phyloP scores from a whole-genome alignment of 2,329 filamentous ascomycete species.

The Hypoxylon sp. region DNA sequence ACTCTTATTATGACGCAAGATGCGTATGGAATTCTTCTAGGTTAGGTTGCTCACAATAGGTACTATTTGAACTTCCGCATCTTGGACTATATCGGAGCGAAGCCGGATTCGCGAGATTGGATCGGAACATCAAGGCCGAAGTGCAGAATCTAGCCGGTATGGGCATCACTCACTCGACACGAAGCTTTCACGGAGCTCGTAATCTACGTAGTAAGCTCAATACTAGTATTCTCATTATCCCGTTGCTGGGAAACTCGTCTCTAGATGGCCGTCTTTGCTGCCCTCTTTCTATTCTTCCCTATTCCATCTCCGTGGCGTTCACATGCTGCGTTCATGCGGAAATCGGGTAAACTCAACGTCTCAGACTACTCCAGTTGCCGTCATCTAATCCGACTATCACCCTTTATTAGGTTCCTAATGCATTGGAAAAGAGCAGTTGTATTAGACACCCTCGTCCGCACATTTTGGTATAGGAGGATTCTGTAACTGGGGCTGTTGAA shows the following conservation, averaged over 20 bases:
- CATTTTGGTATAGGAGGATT: not conserved
- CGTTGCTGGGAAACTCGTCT: not conserved
- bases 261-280: not conserved
- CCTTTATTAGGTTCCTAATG: not conserved
- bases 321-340: no score
- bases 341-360: not conserved
- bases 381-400: not conserved
- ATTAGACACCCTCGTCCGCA: not conserved
- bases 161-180: not conserved
- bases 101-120: not conserved
- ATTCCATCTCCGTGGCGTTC: not conserved
- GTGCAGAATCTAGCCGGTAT: not conserved
- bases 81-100: not conserved
- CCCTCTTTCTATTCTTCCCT: not conserved
- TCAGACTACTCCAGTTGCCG: not conserved
- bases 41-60: not conserved
- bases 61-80: not conserved
- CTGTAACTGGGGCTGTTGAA: not conserved
- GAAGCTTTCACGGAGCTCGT: not conserved
- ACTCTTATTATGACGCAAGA: constrained; percentile 4
- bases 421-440: not conserved
- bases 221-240: not conserved
- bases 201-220: not conserved
- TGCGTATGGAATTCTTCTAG: not conserved
- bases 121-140: not conserved